Evolutionary conservation across 1,284 basidiomycete species (phyloP).

Genomic region (Inonotus hispidus): DNA sequence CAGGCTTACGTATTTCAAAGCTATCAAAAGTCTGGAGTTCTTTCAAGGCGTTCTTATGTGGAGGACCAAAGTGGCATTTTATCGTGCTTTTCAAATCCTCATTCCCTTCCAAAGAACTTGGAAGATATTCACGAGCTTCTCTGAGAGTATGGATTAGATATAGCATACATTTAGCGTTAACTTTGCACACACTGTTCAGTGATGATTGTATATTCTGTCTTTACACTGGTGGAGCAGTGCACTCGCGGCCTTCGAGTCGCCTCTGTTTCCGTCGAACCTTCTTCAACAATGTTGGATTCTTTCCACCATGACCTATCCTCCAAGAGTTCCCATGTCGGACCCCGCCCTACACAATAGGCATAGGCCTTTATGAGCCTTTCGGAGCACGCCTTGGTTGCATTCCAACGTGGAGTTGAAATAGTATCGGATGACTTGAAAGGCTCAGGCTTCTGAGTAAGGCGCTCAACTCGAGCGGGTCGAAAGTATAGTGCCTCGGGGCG

Average conservation of each 20-base stretch:
- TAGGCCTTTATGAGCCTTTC: slow-evolving; percentile 55
- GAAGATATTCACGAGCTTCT: slow-evolving; percentile 51
- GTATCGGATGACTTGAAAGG: slow-evolving; percentile 36
- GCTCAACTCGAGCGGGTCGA: slow-evolving; percentile 45
- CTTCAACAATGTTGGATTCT: slow-evolving; percentile 38
- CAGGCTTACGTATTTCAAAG: slow-evolving; percentile 49
- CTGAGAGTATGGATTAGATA: slow-evolving; percentile 30
- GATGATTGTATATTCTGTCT: slow-evolving; percentile 41
- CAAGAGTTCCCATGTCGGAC: slow-evolving; percentile 65
- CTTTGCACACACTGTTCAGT: slow-evolving; percentile 40
- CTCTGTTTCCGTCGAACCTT: slow-evolving; percentile 11
- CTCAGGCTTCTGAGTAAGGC: slow-evolving; percentile 44
- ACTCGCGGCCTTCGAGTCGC: slow-evolving; percentile 49
- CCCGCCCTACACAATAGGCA: slow-evolving; percentile 66
- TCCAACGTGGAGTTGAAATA: slow-evolving; percentile 39
- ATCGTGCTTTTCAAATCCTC: slow-evolving; percentile 44
- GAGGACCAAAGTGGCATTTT: slow-evolving; percentile 57
- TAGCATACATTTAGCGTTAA: neutral
- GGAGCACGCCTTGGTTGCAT: slow-evolving; percentile 35
- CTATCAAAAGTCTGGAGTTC: slow-evolving; percentile 51
- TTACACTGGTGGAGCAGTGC: slow-evolving; percentile 39
- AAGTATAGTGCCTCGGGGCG: slow-evolving; percentile 54
- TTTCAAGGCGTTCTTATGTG: slow-evolving; percentile 43
- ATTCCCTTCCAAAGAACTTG: slow-evolving; percentile 35
- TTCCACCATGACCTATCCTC: slow-evolving; percentile 77